Evolutionary conservation across 108 stramenopile species (phyloP).

Genomic region (Skeletonema potamos): DNA sequence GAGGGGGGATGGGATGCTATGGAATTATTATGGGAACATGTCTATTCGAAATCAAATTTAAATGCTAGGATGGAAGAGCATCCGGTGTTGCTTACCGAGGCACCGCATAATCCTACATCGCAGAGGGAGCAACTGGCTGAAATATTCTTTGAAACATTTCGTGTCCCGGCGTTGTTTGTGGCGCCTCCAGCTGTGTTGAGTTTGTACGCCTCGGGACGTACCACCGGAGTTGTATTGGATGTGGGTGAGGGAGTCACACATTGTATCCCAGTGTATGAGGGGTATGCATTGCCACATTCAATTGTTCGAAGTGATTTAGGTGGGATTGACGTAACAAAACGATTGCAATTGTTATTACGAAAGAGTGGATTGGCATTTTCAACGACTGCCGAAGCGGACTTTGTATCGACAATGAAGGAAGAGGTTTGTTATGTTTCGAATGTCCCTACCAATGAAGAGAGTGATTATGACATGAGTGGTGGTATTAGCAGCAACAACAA

Average conservation of each 20-base stretch:
- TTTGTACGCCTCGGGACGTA: conserved; percentile 95
- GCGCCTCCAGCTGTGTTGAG: conserved; percentile 91
- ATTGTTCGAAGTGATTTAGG: conserved; percentile 91
- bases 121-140: conserved; percentile 92
- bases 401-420: conserved; percentile 94
- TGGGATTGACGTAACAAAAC: conserved; percentile 93
- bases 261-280: conserved; percentile 97
- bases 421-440: conserved; percentile 86
- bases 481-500: background rate
- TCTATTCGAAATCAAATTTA: conserved; percentile 85
- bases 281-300: conserved; percentile 94
- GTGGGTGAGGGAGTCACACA: conserved; percentile 97
- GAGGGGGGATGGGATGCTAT: conserved; percentile 94
- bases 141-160: conserved; percentile 94
- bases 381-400: conserved; percentile 91
- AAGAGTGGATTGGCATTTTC: conserved; percentile 85
- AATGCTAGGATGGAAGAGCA: conserved; percentile 90
- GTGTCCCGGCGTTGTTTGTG: conserved; percentile 91
- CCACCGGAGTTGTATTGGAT: conserved; percentile 97
- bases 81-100: conserved; percentile 95
- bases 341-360: conserved; percentile 87
- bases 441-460: conserved; percentile 49
- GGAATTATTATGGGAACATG: conserved; percentile 90
- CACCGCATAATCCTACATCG: conserved; percentile 89
- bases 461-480: conserved; percentile 24